These are phyloP conservation scores for Cladosporium sp. DNA, from an alignment of 2,329 filamentous ascomycete species.

Conservation along the genomic window DNA sequence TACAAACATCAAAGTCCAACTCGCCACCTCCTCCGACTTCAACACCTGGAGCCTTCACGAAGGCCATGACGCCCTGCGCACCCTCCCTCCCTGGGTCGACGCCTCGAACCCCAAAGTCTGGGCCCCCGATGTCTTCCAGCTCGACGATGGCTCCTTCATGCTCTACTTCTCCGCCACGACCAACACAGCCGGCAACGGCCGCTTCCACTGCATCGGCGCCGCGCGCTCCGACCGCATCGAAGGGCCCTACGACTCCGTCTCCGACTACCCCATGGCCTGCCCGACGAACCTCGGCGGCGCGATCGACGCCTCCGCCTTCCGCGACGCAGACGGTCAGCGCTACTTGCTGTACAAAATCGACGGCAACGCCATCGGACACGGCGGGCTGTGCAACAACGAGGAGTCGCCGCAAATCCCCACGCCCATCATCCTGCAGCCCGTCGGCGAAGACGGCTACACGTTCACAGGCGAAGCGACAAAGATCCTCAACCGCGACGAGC, in stretches of 20 bases:
- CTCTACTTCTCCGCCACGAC: conserved; percentile 27
- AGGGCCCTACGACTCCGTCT: conserved; percentile 22
- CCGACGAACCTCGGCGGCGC: conserved; percentile 24
- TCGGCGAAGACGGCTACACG: conserved; percentile 18
- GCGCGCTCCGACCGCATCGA: conserved; percentile 18
- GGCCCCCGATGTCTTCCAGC: conserved; percentile 30
- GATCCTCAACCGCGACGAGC: conserved; percentile 20
- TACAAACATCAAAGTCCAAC: conserved; percentile 27
- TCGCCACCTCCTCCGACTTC: conserved; percentile 31
- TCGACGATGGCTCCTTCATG: conserved; percentile 23
- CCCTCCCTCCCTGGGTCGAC: conserved; percentile 26
- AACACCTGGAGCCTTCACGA: conserved; percentile 22
- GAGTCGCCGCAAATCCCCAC: conserved; percentile 19
- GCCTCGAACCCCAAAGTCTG: conserved; percentile 24
- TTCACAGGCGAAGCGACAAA: conserved; percentile 16
- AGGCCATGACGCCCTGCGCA: conserved; percentile 26
- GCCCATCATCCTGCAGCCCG: conserved; percentile 24
- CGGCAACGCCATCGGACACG: conserved; percentile 23
- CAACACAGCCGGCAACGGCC: conserved; percentile 18
- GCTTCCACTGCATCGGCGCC: conserved; percentile 25
- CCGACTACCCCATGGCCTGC: conserved; percentile 21
- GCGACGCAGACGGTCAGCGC: conserved; percentile 19
- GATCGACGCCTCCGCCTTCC: conserved; percentile 25
- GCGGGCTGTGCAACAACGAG: conserved; percentile 22
- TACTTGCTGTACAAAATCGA: conserved; percentile 27